Evolutionary conservation across 805 yeast genomes (phyloP).

Genomic region (Huiozyma sinensis): DNA sequence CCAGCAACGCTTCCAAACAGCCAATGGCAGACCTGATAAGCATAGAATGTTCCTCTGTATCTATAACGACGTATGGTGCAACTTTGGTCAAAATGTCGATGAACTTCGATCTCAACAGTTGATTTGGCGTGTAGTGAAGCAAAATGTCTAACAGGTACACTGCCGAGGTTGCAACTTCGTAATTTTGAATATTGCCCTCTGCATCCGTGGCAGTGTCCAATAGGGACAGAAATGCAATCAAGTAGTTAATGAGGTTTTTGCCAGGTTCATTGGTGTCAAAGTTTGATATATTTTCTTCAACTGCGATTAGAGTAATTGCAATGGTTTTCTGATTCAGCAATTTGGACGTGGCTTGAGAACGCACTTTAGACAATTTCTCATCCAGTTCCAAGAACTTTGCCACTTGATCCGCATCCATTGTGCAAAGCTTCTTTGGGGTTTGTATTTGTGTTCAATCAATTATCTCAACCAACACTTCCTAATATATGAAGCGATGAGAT

Average conservation of each 20-base stretch:
- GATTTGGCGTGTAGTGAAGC: conserved; percentile 60
- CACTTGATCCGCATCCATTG: conserved; percentile 25
- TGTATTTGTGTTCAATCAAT: neutral
- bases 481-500: conserved; percentile 23
- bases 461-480: neutral
- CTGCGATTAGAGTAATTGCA: conserved; percentile 75
- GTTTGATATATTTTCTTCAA: conserved; percentile 76
- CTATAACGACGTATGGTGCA: conserved; percentile 52
- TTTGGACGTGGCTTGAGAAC: conserved; percentile 67
- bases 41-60: conserved; percentile 53
- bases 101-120: conserved; percentile 63
- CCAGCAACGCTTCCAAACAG: conserved; percentile 63
- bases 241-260: conserved; percentile 67
- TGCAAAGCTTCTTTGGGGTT: neutral
- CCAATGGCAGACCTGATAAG: conserved; percentile 77
- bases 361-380: conserved; percentile 52
- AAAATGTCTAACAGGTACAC: conserved; percentile 75
- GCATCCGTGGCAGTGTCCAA: conserved; percentile 57
- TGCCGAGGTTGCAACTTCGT: conserved; percentile 58
- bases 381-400: conserved; percentile 41
- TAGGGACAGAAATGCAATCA: conserved; percentile 71
- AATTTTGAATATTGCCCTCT: conserved; percentile 43
- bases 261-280: conserved; percentile 37
- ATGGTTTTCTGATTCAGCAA: conserved; percentile 77
- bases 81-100: conserved; percentile 66